These are phyloP conservation scores for Fragaria vesca DNA, from an alignment of 306 rosid genomes.

Conservation along the genomic window DNA sequence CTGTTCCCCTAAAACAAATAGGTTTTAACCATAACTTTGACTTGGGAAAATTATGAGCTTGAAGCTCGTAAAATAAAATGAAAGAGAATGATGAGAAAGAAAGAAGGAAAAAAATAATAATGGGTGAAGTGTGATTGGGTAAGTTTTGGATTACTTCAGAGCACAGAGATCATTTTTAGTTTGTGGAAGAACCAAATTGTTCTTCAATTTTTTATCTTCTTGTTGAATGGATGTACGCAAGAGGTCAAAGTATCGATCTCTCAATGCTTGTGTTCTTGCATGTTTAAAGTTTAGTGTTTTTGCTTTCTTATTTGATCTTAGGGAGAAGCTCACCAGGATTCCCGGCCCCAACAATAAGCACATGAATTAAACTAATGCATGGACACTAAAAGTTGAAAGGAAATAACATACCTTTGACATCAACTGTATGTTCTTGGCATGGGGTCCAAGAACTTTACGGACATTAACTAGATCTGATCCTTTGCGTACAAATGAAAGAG, in stretches of 20 bases:
- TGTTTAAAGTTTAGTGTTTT: not conserved
- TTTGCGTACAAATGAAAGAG: conserved; percentile 95
- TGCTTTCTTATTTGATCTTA: not conserved
- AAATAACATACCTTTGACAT: conserved; percentile 78
- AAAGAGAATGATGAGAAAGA: not conserved
- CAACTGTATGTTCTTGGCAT: conserved; percentile 70
- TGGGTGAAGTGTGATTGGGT: not conserved
- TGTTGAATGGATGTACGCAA: not conserved
- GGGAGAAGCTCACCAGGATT: not conserved
- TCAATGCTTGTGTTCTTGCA: not conserved
- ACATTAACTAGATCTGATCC: conserved; percentile 94
- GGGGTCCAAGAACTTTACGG: conserved; percentile 80
- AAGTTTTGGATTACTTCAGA: not conserved
- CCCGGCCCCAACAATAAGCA: not conserved
- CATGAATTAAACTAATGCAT: not conserved
- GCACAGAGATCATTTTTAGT: not conserved
- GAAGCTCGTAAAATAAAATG: not conserved
- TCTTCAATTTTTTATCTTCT: not conserved
- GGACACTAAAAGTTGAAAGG: conserved; percentile 8
- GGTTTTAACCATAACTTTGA: not conserved
- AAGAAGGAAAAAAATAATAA: not conserved
- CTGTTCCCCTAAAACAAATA: not conserved
- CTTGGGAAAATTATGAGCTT: not conserved
- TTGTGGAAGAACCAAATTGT: not conserved
- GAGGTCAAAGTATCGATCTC: not conserved